Base-by-base conservation (phyloP, 192 early-diverging fungal genomes). In the Backusella tarrabulga region DNA sequence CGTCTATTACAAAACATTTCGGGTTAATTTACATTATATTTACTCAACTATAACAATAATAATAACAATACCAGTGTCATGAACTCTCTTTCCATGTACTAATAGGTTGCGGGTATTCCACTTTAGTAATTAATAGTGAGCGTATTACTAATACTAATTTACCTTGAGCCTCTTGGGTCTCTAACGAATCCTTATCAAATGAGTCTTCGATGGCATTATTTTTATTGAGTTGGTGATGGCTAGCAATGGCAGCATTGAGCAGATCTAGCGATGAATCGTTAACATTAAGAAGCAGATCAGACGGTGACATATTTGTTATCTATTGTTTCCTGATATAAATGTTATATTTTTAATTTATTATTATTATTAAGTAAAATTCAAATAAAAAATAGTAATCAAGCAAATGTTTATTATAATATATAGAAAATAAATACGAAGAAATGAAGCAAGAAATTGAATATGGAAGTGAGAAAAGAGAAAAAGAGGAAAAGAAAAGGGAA, bases 181-280 rank as follows among this genome's bases (percentile, higher is more conserved):
- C 68, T 34, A 15, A 9, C 2, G 17, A 35, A 5, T 32, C 26
- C 0, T 23, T 38, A 44, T 44, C 42, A 44, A 50, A 50, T 50
- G 19, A n/a, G 8, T 41, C 68, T 34, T 34, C n/a, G 40, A 26
- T 8, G 11, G 9, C 26, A n/a, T 9, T 29, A 63, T 63, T 14
- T 4, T 12, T 29, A 63, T 63, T 63, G 14, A n/a, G 34, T 70
- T 41, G 35, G 7, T 35, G 23, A 21, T 74, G 54, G 23, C 73
- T 74, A 21, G 34, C 56, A 67, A 74, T 74, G 6, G 73, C 73
- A 23, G 32, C 73, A 63, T 74, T 67, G 34, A 74, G 26, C 7
- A 74, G 54, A 19, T 74, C 56, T 6, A 74, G 35, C 4, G 73
- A 52, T 66, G 35, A 40, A 67, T 74, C 26, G 26, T 74, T 35